A percentile compares a stretch with the other conserved stretches of the same genome.
phyloP scores from a whole-genome alignment of 78 protist species.

The Dictyostelium brefeldianum region DNA sequence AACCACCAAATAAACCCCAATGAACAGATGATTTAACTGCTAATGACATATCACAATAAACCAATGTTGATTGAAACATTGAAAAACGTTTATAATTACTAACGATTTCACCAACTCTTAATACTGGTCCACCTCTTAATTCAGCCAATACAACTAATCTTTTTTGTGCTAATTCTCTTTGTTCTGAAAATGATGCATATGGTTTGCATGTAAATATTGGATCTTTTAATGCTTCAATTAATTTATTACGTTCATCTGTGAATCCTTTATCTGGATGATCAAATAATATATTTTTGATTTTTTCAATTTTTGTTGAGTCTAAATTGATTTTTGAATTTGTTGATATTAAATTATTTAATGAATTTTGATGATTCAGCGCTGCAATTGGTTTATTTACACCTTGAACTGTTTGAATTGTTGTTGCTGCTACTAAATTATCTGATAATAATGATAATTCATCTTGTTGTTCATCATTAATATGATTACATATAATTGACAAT shows the following conservation, averaged over 20 bases:
- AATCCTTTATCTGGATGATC: slow-evolving; percentile 60
- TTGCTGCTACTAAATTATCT: slow-evolving; percentile 2
- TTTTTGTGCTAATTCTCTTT: slow-evolving; percentile 46
- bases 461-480: neutral
- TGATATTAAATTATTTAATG: slow-evolving; percentile 28
- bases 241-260: neutral
- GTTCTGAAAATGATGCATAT: slow-evolving; percentile 36
- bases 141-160: slow-evolving; percentile 22
- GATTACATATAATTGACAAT: slow-evolving; percentile 24
- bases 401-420: neutral
- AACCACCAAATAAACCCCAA: slow-evolving; percentile 83
- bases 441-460: neutral
- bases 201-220: slow-evolving; percentile 66
- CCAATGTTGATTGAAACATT: slow-evolving; percentile 50
- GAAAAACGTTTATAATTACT: slow-evolving; percentile 28
- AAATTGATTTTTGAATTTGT: neutral
- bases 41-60: slow-evolving; percentile 60
- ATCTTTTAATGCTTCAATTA: slow-evolving; percentile 59
- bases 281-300: neutral
- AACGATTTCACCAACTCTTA: slow-evolving; percentile 24
- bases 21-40: slow-evolving; percentile 85
- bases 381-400: neutral
- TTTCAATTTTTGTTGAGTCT: slow-evolving; percentile 30
- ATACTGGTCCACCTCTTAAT: neutral
- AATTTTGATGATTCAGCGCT: neutral